phyloP scores from a whole-genome alignment of 805 yeast genomes.

The Kodamaea nitidulidarum region DNA sequence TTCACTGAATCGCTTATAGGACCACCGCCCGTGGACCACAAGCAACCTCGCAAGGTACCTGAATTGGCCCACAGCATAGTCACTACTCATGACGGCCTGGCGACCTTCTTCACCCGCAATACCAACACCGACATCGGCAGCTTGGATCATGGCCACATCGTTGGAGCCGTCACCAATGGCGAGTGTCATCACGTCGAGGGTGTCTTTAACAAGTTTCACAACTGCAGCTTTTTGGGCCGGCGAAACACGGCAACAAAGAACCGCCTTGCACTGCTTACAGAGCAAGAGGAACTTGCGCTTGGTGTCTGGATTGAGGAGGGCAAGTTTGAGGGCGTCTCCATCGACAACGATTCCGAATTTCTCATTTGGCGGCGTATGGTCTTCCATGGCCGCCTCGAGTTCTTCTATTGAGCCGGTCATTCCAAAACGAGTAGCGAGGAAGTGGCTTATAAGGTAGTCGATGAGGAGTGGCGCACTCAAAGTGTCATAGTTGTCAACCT shows the following conservation, averaged over 20 bases:
- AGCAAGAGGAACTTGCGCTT: conserved; percentile 57
- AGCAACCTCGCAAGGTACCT: conserved; percentile 60
- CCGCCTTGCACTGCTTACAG: conserved; percentile 73
- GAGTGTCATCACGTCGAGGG: conserved; percentile 67
- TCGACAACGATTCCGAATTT: conserved; percentile 63
- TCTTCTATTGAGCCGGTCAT: conserved; percentile 60
- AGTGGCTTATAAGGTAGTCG: conserved; percentile 46
- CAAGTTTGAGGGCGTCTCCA: conserved; percentile 56
- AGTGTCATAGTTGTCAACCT: conserved; percentile 16
- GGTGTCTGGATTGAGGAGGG: conserved; percentile 34
- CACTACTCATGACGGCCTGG: conserved; percentile 84
- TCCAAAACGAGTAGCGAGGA: conserved; percentile 51
- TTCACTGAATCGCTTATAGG: conserved; percentile 67
- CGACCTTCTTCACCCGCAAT: conserved; percentile 87
- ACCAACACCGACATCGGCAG: conserved; percentile 82
- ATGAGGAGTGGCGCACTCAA: conserved; percentile 36
- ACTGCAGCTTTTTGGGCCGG: conserved; percentile 81
- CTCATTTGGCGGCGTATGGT: conserved; percentile 62
- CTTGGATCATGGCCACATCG: conserved; percentile 85
- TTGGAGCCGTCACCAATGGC: conserved; percentile 87
- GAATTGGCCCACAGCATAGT: conserved; percentile 80
- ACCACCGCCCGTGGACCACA: conserved; percentile 82
- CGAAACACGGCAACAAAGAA: conserved; percentile 80
- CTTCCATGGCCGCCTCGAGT: conserved; percentile 47
- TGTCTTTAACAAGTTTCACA: conserved; percentile 60